Base-by-base conservation (phyloP, 495 filamentous ascomycete species). In the Penicillium argentinense region DNA sequence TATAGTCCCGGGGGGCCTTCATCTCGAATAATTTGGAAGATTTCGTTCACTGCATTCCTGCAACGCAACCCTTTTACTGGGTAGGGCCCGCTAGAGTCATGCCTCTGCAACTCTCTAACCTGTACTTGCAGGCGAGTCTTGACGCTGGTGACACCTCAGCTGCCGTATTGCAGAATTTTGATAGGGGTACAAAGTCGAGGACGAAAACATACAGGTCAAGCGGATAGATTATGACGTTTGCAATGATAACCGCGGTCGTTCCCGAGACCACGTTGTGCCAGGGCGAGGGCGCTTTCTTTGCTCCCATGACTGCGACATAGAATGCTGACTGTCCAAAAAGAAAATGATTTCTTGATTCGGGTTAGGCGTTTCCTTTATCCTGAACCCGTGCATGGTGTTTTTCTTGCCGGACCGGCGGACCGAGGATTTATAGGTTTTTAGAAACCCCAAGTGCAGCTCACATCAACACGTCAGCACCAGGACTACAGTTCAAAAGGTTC, bases 401-500 rank as follows among this genome's bases (percentile, higher is more conserved):
- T n/a, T n/a, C n/a, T n/a, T n/a, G n/a, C n/a, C 33, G 17, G 33
- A 9, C 33, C 17, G 33, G 7, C 33, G 33, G 33, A 19, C 33
- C 33, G 33, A 21, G 16, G 33, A 12, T 21, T 18, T 7, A 18
- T 19, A 9, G 32, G 5, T n/a, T n/a, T n/a, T n/a, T n/a, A n/a
- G n/a, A n/a, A n/a, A n/a, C n/a, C n/a, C n/a, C n/a, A 18, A 18
- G 7, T 12, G 17, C 7, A 16, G 4, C 3, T 45, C 22, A 55
- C 19, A 45, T 27, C 5, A 55, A 36, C 8, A 17, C 24, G 42
- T 42, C 45, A 3, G 28, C 13, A 2, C 46, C 36, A 0, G 52
- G 49, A 26, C 34, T 57, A 38, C 43, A 58, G 16, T 58, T 51
- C 21, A 58, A 36, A 14, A 58, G 43, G 23, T 54, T 26, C 19